phyloP scores from a whole-genome alignment of 495 filamentous ascomycete genomes.

The Aspergillus panamensis region DNA sequence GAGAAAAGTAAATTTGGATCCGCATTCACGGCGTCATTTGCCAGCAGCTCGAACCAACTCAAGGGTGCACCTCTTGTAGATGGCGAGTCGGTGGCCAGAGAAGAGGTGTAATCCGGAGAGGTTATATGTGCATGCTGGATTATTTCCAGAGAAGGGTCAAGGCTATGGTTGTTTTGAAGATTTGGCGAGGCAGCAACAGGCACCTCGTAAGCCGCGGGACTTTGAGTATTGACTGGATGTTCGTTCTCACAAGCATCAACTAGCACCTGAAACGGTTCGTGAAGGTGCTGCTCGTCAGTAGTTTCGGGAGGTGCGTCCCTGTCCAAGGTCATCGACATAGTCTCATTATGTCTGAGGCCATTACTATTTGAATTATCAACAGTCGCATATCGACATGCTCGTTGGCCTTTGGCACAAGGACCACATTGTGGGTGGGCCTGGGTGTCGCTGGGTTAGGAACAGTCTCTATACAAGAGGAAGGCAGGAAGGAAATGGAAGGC shows the following conservation, averaged over 20 bases:
- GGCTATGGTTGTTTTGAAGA: not conserved
- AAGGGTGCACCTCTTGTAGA: constrained; percentile 24
- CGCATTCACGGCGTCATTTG: constrained; percentile 30
- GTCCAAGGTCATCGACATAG: not conserved
- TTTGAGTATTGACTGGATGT: constrained; percentile 1
- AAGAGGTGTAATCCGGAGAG: constrained; percentile 15
- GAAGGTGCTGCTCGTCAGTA: not conserved
- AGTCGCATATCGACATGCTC: constrained; percentile 25
- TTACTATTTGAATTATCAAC: not conserved
- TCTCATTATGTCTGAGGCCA: not conserved
- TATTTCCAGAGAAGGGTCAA: not conserved
- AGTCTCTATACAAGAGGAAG: not conserved
- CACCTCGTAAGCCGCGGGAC: not conserved
- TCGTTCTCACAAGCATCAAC: constrained; percentile 30
- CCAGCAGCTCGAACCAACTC: constrained; percentile 33
- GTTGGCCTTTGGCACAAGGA: constrained; percentile 32
- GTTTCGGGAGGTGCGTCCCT: not conserved
- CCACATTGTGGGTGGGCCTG: constrained; percentile 32
- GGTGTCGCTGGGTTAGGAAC: not conserved
- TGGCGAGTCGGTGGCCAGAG: constrained; percentile 28
- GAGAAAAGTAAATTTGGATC: constrained; percentile 27
- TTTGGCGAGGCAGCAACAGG: not conserved
- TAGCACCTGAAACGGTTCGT: constrained; percentile 24
- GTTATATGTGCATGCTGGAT: not conserved
- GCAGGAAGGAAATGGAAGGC: not conserved